Evolutionary conservation across 2,329 filamentous ascomycete species (phyloP).

Genomic region (Cladobotryum mycophilum): DNA sequence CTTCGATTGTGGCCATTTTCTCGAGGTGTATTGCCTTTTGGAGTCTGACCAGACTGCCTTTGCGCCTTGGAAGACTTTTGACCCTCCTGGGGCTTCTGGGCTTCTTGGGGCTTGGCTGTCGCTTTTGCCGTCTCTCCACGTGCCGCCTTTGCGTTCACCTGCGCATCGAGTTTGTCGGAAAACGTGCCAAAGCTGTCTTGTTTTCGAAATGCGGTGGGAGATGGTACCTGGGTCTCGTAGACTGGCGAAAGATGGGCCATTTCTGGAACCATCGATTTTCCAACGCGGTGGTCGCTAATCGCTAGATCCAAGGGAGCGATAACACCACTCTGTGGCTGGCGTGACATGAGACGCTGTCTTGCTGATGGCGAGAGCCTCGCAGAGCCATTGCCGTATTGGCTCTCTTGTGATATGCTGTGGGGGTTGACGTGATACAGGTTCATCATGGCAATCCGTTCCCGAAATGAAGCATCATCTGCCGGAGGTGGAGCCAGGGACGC

Average conservation of each 20-base stretch:
- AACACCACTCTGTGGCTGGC: constrained; percentile 40
- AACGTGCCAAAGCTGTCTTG: constrained; percentile 34
- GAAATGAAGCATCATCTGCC: constrained; percentile 35
- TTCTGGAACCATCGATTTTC: constrained; percentile 31
- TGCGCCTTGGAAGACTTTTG: constrained; percentile 19
- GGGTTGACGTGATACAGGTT: constrained; percentile 23
- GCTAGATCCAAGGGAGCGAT: constrained; percentile 53
- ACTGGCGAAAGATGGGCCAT: constrained; percentile 62
- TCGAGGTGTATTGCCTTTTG: constrained; percentile 35
- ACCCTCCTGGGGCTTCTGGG: constrained; percentile 11
- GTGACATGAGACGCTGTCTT: constrained; percentile 32
- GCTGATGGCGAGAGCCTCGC: constrained; percentile 27
- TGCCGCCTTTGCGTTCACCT: constrained; percentile 15
- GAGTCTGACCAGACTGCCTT: constrained; percentile 16
- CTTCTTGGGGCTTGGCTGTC: neutral
- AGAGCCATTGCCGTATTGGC: constrained; percentile 26
- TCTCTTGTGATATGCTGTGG: constrained; percentile 15
- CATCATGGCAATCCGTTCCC: constrained; percentile 37
- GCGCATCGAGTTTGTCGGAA: neutral
- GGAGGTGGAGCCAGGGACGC: constrained; percentile 13
- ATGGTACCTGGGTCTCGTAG: constrained; percentile 65
- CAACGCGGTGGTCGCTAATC: constrained; percentile 37
- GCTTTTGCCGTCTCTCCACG: constrained; percentile 17
- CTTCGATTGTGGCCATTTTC: constrained; percentile 49
- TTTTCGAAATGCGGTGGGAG: constrained; percentile 55